Percentiles rank a stretch among this genome's conserved stretches.
These are phyloP conservation scores for Solanum stenotomum DNA, from an alignment of 257 asterid genomes.

Conservation along the genomic window DNA sequence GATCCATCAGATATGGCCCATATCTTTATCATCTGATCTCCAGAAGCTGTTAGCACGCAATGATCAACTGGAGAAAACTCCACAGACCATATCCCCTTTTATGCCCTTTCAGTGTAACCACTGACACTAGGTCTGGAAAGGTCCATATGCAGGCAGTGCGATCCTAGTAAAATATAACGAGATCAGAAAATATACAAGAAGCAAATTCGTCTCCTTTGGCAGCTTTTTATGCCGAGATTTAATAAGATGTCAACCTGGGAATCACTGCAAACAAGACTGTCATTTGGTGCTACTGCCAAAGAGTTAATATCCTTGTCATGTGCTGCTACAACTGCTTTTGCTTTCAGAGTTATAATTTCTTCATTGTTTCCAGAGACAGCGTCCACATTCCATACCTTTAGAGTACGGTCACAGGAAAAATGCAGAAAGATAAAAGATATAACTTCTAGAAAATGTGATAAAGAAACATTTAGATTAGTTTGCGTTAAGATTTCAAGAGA, in stretches of 20 bases:
- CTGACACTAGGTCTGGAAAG: slow-evolving; percentile 79
- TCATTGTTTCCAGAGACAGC: slow-evolving; percentile 34
- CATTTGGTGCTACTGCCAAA: slow-evolving; percentile 84
- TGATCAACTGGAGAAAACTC: slow-evolving; percentile 98
- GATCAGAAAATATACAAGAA: slow-evolving; percentile 1
- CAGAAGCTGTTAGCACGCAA: slow-evolving; percentile 90
- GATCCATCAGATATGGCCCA: slow-evolving; percentile 94
- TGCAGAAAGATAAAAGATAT: not conserved
- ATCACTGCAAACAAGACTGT: slow-evolving; percentile 92
- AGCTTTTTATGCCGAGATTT: not conserved
- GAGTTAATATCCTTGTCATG: slow-evolving; percentile 97
- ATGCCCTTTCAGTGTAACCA: slow-evolving; percentile 76
- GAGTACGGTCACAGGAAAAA: slow-evolving; percentile 63
- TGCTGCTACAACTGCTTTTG: slow-evolving; percentile 85
- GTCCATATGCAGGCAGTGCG: slow-evolving; percentile 89
- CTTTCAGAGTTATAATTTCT: slow-evolving; percentile 48
- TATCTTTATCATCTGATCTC: slow-evolving; percentile 86
- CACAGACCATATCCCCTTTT: slow-evolving; percentile 96
- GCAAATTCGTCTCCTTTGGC: not conserved
- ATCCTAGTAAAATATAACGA: slow-evolving; percentile 45
- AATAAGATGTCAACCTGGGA: slow-evolving; percentile 53
- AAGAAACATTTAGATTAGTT: not conserved
- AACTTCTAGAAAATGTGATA: not conserved
- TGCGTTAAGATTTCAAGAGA: not conserved
- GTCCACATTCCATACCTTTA: slow-evolving; percentile 86